Conservation (phyloP, 805 yeast species). For the Candida coquimbonensis region DNA sequence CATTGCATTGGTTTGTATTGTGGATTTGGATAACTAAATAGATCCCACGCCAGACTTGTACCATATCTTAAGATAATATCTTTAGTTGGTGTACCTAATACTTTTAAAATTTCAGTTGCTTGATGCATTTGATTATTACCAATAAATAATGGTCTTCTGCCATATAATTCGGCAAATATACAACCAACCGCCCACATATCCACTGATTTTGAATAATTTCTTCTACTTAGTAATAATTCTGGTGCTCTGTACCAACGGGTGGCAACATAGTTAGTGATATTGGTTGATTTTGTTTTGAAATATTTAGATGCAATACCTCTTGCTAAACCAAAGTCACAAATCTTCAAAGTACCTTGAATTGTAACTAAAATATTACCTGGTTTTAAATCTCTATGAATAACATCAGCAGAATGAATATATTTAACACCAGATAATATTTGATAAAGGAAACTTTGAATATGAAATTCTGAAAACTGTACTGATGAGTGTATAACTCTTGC, state of each 20-base stretch:
- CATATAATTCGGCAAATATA: slow-evolving; percentile 77
- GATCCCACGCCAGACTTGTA: slow-evolving; percentile 39
- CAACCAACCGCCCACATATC: slow-evolving; percentile 96
- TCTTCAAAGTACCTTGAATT: slow-evolving; percentile 66
- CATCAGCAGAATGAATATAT: slow-evolving; percentile 87
- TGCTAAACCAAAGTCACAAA: slow-evolving; percentile 92
- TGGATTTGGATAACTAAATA: slow-evolving; percentile 37
- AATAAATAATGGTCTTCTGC: slow-evolving; percentile 70
- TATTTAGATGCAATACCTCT: slow-evolving; percentile 51
- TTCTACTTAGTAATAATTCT: slow-evolving; percentile 63
- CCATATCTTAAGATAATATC: slow-evolving; percentile 38
- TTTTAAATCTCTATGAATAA: slow-evolving; percentile 85
- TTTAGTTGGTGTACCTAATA: slow-evolving; percentile 64
- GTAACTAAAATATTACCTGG: slow-evolving; percentile 85
- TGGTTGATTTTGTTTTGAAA: slow-evolving; percentile 29
- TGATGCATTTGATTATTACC: slow-evolving; percentile 74
- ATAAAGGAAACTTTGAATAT: slow-evolving; percentile 66
- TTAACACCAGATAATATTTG: slow-evolving; percentile 83
- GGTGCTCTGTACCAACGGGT: slow-evolving; percentile 97
- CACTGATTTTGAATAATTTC: slow-evolving; percentile 56
- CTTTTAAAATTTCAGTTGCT: slow-evolving; percentile 55
- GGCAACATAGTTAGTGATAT: slow-evolving; percentile 82
- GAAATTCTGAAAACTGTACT: slow-evolving; percentile 77
- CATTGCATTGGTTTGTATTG: slow-evolving; percentile 39
- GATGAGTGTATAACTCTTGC: slow-evolving; percentile 73